Evolutionary conservation across 345 rosid genomes (phyloP).

Genomic region (Eucalyptus sp.): DNA sequence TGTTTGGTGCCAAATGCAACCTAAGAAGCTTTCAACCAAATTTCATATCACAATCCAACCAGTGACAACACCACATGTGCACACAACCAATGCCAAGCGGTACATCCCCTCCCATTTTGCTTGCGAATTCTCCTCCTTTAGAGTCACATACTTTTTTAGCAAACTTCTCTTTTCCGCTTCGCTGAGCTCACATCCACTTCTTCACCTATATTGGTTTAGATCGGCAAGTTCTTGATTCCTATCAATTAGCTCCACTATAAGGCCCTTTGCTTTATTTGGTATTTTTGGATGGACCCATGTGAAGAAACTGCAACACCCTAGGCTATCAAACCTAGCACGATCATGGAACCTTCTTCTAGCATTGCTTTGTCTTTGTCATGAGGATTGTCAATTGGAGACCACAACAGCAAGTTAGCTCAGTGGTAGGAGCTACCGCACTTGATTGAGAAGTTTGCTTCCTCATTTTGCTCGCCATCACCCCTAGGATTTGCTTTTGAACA

Average conservation of each 20-base stretch:
- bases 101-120: not conserved
- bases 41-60: not conserved
- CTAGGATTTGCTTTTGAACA: not conserved
- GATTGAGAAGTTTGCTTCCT: not conserved
- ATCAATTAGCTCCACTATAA: not conserved
- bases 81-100: not conserved
- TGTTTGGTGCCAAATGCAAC: too few relatives aligned
- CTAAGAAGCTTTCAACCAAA: not conserved
- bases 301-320: not conserved
- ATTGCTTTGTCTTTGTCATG: not conserved
- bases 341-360: not conserved
- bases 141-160: not conserved
- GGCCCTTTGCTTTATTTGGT: not conserved
- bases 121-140: not conserved
- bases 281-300: not conserved
- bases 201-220: not conserved
- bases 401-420: not conserved
- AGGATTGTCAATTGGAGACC: not conserved
- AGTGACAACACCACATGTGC: not conserved
- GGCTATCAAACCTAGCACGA: not conserved
- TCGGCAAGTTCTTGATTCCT: not conserved
- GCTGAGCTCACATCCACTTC: not conserved
- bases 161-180: not conserved
- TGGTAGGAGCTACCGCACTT: not conserved
- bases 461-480: not conserved